Evolutionary conservation across 177 flowering plant species (phyloP).

Genomic region (Vitis hybrid): DNA sequence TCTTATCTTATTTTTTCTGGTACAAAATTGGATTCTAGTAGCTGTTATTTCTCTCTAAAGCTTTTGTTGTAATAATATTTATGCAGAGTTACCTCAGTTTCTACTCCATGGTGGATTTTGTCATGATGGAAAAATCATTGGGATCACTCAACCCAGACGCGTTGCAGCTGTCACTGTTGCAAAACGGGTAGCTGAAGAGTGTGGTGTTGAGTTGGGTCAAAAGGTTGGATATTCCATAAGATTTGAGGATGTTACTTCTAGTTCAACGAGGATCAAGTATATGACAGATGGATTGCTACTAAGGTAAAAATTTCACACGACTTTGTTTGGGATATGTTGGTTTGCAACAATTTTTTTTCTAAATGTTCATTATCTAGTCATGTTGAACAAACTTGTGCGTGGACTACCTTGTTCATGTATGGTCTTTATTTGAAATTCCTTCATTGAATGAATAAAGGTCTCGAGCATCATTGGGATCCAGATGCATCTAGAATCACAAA

Average conservation of each 20-base stretch:
- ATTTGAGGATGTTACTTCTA: conserved; percentile 85
- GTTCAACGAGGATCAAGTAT: conserved; percentile 82
- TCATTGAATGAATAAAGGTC: not conserved
- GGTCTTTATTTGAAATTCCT: not conserved
- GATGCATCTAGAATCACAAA: not conserved
- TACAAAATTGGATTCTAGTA: not conserved
- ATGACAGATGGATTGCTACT: conserved; percentile 93
- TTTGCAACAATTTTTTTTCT: not conserved
- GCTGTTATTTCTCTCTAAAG: not conserved
- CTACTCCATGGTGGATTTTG: conserved; percentile 77
- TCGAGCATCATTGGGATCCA: not conserved
- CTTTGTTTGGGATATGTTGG: not conserved
- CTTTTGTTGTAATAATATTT: not conserved
- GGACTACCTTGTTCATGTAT: not conserved
- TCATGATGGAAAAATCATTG: conserved; percentile 68
- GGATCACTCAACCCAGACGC: conserved; percentile 92
- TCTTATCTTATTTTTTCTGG: not conserved
- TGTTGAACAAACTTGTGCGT: not conserved
- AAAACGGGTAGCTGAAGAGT: conserved; percentile 94
- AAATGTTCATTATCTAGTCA: not conserved
- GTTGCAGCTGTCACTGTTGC: conserved; percentile 95
- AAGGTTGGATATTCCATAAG: conserved; percentile 90
- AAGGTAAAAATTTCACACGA: conserved; percentile 40
- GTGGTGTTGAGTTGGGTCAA: conserved; percentile 79
- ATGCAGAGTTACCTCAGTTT: conserved; percentile 84